Evolutionary conservation across 352 stramenopile genomes (phyloP).

Genomic region (Globisporangium perplexum): DNA sequence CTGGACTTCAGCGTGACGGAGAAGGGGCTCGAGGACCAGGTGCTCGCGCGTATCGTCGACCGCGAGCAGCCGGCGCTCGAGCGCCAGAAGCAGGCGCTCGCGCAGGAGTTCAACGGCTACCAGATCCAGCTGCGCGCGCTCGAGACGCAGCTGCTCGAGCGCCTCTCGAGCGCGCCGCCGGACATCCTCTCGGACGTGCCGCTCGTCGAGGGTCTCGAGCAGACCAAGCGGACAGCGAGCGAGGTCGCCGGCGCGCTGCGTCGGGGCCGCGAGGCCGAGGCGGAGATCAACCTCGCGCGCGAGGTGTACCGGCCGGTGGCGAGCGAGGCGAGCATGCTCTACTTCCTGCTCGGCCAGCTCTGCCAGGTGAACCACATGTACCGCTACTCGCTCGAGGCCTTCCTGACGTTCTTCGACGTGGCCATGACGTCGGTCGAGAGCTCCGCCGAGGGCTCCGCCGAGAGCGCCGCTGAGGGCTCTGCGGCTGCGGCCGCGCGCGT

Average conservation of each 20-base stretch:
- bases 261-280: slow-evolving; percentile 85
- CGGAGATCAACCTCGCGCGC: slow-evolving; percentile 87
- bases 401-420: slow-evolving; percentile 86
- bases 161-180: slow-evolving; percentile 87
- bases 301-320: slow-evolving; percentile 90
- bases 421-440: too few species aligned
- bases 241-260: slow-evolving; percentile 82
- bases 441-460: too few species aligned
- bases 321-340: slow-evolving; percentile 87
- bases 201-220: slow-evolving; percentile 90
- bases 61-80: slow-evolving; percentile 87
- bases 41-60: slow-evolving; percentile 88
- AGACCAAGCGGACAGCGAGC: slow-evolving; percentile 86
- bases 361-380: slow-evolving; percentile 93
- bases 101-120: slow-evolving; percentile 90
- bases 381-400: slow-evolving; percentile 90
- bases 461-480: too few species aligned
- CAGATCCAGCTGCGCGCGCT: slow-evolving; percentile 90
- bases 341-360: slow-evolving; percentile 90
- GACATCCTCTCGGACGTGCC: slow-evolving; percentile 90
- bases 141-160: slow-evolving; percentile 87
- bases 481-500: slow-evolving; percentile 49
- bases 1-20: slow-evolving; percentile 95
- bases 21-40: slow-evolving; percentile 85
- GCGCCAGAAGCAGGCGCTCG: slow-evolving; percentile 82